Base-by-base conservation (phyloP, 495 filamentous ascomycete species). In the Neurospora sp. region DNA sequence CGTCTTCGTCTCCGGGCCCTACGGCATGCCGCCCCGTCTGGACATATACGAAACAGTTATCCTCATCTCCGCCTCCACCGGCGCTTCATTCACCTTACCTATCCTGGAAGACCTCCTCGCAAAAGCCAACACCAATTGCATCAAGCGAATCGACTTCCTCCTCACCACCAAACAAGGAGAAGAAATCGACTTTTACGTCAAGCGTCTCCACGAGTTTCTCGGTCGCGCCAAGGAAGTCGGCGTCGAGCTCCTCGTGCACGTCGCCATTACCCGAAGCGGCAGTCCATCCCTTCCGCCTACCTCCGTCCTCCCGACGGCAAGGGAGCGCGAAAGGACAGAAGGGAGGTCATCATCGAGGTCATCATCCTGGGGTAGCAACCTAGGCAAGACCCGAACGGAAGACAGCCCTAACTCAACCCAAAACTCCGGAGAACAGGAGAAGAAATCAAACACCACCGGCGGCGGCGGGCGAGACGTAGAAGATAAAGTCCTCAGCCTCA, bases 111-210 rank as follows among this genome's bases (percentile, higher is more conserved):
- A 83, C 71, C 78, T 89, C 0, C 79, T 89, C 6, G 78, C 84
- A 66, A 78, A 81, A 15, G 79, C 77, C 28, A 72, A 73, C 24
- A 82, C 83, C 3, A 83, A 82, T 39, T 92, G 89, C 71, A 91
- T 89, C 15, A 89, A 89, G 72, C 85, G 88, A 39, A 80, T 94
- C 15, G 86, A 89, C 15, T 92, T 95, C 72, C 82, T 95, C 2
- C 90, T 94, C 84, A 88, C 93, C 28, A 88, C 95, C 45, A 92
- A 89, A 75, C 87, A 89, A 37, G 86, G 87, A 0, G 86, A 88
- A 11, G 91, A 94, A 73, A 80, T 92, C n/a, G 84, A 80, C 38
- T 94, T 90, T 85, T 93, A 93, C 74, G 84, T 88, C n/a, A 79
- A 81, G 13, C 86, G 90, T 74, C 81, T 97, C 3, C 83, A 85